Conservation (phyloP, 208 protist species). For the Leishmania major region DNA sequence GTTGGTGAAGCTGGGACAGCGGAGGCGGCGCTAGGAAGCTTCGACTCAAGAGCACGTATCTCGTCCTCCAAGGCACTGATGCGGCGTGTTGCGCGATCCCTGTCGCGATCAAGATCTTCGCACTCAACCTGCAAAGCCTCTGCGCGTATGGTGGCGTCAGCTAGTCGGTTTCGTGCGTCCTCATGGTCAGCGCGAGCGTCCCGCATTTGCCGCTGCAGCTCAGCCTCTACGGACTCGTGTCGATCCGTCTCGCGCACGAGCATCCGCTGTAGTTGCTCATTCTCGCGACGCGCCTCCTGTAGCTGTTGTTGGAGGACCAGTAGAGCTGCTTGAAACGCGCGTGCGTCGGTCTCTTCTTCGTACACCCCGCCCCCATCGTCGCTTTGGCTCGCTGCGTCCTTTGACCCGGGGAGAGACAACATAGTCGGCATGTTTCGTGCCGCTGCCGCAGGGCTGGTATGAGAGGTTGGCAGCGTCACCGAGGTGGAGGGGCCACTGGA, state of each 20-base stretch:
- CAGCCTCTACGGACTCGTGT: slow-evolving; percentile 7
- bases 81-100: neutral
- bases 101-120: slow-evolving; percentile 1
- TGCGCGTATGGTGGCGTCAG: slow-evolving; percentile 8
- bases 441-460: neutral
- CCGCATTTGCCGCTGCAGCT: slow-evolving; percentile 23
- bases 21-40: neutral
- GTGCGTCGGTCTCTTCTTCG: slow-evolving; percentile 4
- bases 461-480: neutral
- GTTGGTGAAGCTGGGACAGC: neutral
- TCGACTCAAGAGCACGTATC: neutral
- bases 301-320: slow-evolving; percentile 4
- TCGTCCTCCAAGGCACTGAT: neutral
- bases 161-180: slow-evolving; percentile 2
- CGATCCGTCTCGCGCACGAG: slow-evolving; percentile 6
- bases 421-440: neutral
- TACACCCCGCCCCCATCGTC: neutral
- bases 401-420: neutral
- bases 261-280: slow-evolving; percentile 5
- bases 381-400: neutral
- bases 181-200: slow-evolving; percentile 10
- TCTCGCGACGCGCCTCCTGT: slow-evolving; percentile 5
- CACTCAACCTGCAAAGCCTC: slow-evolving; percentile 24
- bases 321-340: slow-evolving; percentile 4
- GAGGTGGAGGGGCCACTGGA: neutral